Conservation (phyloP, 116 monocot genomes). For the Posidonia oceanica region DNA sequence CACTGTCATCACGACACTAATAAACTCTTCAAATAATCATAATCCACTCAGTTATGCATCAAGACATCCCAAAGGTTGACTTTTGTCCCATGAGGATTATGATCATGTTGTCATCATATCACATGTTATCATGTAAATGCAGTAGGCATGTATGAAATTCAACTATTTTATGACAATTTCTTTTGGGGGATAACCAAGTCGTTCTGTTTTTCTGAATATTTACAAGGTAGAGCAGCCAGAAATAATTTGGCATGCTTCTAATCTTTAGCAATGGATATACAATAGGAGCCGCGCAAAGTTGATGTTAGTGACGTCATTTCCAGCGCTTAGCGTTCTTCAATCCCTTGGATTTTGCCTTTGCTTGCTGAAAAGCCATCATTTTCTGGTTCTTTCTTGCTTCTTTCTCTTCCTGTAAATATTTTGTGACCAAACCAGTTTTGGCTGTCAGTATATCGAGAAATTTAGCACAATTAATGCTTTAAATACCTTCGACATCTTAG, state of each 20-base stretch:
- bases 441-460: neutral
- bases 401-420: conserved; percentile 71
- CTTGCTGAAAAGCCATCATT: conserved; percentile 77
- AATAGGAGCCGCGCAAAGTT: neutral
- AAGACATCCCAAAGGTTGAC: too few species aligned
- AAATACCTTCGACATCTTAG: conserved; percentile 97
- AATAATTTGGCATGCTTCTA: neutral
- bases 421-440: neutral
- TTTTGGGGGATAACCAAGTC: neutral
- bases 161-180: neutral
- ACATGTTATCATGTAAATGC: too few species aligned
- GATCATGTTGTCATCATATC: too few species aligned
- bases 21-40: too few species aligned
- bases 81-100: too few species aligned
- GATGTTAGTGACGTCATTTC: conserved; percentile 15
- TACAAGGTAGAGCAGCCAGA: neutral
- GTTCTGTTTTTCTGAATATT: neutral
- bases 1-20: too few species aligned
- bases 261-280: neutral
- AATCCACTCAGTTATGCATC: too few species aligned
- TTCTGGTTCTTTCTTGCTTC: conserved; percentile 92
- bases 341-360: conserved; percentile 78
- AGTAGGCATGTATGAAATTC: neutral
- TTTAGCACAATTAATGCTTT: neutral
- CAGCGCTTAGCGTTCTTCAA: conserved; percentile 88